Percentiles rank a stretch among this genome's conserved stretches.
Conservation (phyloP, 2,329 filamentous ascomycete genomes). For the Cytospora paraplurivora region DNA sequence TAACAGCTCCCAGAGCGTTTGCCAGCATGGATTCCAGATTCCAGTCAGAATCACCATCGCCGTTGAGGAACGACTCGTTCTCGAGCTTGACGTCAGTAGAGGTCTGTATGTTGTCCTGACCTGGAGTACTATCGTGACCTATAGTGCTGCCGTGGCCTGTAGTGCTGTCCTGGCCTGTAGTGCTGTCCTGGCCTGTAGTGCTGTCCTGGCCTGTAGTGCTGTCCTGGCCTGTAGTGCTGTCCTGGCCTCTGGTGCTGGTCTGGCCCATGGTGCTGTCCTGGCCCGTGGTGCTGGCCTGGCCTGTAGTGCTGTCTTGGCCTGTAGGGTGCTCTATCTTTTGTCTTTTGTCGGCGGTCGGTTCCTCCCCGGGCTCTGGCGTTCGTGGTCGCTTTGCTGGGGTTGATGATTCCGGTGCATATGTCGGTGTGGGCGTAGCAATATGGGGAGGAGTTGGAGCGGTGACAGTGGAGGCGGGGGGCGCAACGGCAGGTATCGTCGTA, state of each 20-base stretch:
- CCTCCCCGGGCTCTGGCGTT: constrained; percentile 23
- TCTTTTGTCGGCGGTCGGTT: constrained; percentile 22
- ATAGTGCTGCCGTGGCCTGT: too few species aligned
- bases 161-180: too few species aligned
- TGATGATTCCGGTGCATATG: constrained; percentile 3
- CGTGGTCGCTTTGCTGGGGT: constrained; percentile 24
- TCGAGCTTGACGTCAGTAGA: constrained; percentile 13
- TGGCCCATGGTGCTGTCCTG: too few species aligned
- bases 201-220: too few species aligned
- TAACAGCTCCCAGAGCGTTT: constrained; percentile 22
- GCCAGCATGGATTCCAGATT: constrained; percentile 27
- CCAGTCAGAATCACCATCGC: constrained; percentile 14
- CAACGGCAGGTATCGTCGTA: constrained; percentile 15
- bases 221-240: too few species aligned
- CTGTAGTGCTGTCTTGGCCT: neutral
- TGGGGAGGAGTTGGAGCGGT: constrained; percentile 2
- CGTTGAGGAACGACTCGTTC: constrained; percentile 27
- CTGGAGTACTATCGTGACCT: neutral
- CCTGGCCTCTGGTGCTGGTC: too few species aligned
- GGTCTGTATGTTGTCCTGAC: neutral
- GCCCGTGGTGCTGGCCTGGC: too few species aligned
- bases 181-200: too few species aligned
- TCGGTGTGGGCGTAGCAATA: constrained; percentile 7
- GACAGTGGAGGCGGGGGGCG: constrained; percentile 6
- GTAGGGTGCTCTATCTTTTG: constrained; percentile 25